Evolutionary conservation across 805 yeast species (phyloP), one percentile per base, ranked within the genome.

Genomic region (Starmerella tilneyi): DNA sequence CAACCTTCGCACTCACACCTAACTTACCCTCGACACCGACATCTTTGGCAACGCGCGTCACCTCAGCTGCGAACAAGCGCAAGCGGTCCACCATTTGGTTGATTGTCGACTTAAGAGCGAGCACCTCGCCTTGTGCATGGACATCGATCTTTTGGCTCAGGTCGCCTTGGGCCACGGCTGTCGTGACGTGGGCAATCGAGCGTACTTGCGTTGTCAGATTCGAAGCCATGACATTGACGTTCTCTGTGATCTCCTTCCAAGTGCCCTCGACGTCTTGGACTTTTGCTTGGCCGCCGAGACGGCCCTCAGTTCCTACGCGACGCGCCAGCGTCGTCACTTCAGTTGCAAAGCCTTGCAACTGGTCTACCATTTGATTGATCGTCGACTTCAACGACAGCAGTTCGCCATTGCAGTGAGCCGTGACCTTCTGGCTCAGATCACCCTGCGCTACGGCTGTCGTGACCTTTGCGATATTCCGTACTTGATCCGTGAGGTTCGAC

Each of bases 11-110:
- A 60, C 84, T 94, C 39, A 84, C 92, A 56, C 95, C 95, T 44
- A 84, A 73, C 62, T 84, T 84, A 67, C 95, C 95, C 58, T 84
- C 89, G 41, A 84, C 83, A 68, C 95, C 95, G 54, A 84, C 94
- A 68, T 84, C 94, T 53, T 84, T 78, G 9, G 95, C 95, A 34
- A 84, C 94, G 57, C 86, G 73, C 1, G 94, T 78, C 45, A 84
- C 95, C 64, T 84, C 95, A 23, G 80, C 75, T 9, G 94, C 94
- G 61, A 84, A 84, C 42, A 84, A 78, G 61, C 83, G 92, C 57
- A 84, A 73, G 36, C 92, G 78, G 61, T 84, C 94, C 70, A 84
- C 94, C 95, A 84, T 84, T 68, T 82, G 83, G 63, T 84, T 84
- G 65, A 84, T 84, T 7, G 95, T 84, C 50, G 79, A 74, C 59